Base-by-base conservation (phyloP, 441 rosid species). In the Arabidopsis lyrata region DNA sequence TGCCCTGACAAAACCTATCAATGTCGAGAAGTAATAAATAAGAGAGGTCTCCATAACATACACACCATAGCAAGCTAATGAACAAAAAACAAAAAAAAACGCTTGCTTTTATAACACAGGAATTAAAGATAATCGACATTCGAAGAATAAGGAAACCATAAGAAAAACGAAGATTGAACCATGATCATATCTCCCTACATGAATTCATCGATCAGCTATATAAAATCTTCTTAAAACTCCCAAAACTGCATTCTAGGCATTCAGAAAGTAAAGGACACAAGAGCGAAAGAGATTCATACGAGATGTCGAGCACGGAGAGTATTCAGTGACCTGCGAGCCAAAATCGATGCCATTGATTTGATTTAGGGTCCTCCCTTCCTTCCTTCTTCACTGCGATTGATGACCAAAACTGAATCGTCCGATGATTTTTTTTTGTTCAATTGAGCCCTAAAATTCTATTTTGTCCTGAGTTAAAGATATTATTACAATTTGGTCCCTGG, bases 291-390 rank as follows among this genome's bases (percentile, higher is more conserved):
- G 69, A 72, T 56, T 34, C 92, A 79, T 64, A 93, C 98, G 70
- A 87, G 86, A 72, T 88, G 90, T 55, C 97, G 95, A 81, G 91
- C 86, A 36, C 87, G 90, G 60, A 92, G 83, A 68, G 85, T 83
- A 47, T 80, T 79, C 66, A 95, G 86, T 52, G 98, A 89, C 81
- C 87, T 91, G 79, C 98, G 97, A 81, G 95, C 97, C 59, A 92
- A 72, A 66, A 90, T 86, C 74, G 86, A 84, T 32, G 94, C 96
- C 97, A 90, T 90, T 71, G 78, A 39, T 12, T 6, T 32, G 27
- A 79, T 66, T 71, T 47, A 38, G 62, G 67, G n/a, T 63, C 66
- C 57, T 72, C 41, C 64, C 68, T 42, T 59, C 74, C 77, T 42
- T 59, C 74, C 77, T 24, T 24, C 27, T 24, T 69, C 76, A 45